Conservation (phyloP, 1,139 yeast genomes). For the Pichia sp. region DNA sequence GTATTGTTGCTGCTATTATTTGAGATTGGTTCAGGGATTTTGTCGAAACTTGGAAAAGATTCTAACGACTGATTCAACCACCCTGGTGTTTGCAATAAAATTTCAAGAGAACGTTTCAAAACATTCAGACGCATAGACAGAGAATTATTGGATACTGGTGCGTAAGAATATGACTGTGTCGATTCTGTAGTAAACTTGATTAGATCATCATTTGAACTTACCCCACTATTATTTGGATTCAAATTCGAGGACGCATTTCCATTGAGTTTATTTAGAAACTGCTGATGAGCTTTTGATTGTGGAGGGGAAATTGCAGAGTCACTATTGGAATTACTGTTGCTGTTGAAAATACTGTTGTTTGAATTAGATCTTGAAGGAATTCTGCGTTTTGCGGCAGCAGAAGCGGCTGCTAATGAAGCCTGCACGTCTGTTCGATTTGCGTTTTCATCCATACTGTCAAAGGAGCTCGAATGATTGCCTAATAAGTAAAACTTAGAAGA, state of each 20-base stretch:
- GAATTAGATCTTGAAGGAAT: background rate
- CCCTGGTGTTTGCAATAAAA: slow-evolving; percentile 55
- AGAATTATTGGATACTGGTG: slow-evolving; percentile 74
- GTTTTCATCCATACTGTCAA: background rate
- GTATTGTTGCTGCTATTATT: background rate
- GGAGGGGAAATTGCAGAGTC: too few relatives aligned
- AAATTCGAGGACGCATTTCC: background rate
- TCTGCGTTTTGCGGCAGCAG: background rate
- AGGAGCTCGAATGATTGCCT: slow-evolving; percentile 1
- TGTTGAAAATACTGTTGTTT: background rate
- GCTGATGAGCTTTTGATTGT: background rate
- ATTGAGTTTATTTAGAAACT: background rate
- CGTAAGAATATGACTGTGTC: slow-evolving; percentile 78
- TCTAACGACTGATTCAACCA: slow-evolving; percentile 30
- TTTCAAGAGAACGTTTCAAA: slow-evolving; percentile 66
- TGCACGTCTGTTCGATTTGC: too few relatives aligned
- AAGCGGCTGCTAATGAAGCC: too few relatives aligned
- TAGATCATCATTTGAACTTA: slow-evolving; percentile 3
- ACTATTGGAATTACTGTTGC: background rate
- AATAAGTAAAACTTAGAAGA: slow-evolving; percentile 4
- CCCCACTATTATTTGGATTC: background rate
- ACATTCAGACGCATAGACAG: slow-evolving; percentile 69
- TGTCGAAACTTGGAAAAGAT: slow-evolving; percentile 4
- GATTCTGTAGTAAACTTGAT: slow-evolving; percentile 63
- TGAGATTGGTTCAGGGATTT: too few relatives aligned